Conservation (phyloP, 495 filamentous ascomycete genomes). For the Penicillium alfredii region DNA sequence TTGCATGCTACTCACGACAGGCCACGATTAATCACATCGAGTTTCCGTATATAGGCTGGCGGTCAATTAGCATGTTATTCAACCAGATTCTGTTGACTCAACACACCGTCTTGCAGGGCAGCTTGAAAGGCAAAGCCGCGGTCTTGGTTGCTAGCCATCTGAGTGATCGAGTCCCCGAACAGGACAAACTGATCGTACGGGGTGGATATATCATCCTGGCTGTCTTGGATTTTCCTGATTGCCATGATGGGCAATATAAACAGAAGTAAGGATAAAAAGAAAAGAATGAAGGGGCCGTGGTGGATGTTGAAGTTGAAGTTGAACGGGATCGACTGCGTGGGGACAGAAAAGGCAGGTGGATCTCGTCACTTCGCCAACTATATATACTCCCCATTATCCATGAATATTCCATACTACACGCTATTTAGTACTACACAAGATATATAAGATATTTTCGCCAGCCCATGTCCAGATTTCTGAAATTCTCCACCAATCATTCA, state of each 20-base stretch:
- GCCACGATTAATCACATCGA: slow-evolving; percentile 66
- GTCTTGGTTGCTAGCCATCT: slow-evolving; percentile 51
- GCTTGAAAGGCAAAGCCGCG: slow-evolving; percentile 66
- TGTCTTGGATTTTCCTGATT: neutral
- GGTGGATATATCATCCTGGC: slow-evolving; percentile 18
- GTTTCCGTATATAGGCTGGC: slow-evolving; percentile 53
- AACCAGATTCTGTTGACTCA: neutral
- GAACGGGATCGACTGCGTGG: too few species aligned
- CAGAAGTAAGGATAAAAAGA: neutral
- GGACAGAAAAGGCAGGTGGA: too few species aligned
- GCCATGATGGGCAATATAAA: slow-evolving; percentile 2
- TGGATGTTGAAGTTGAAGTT: too few species aligned
- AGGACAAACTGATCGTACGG: slow-evolving; percentile 68
- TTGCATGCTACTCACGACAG: slow-evolving; percentile 42
- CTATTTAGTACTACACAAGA: too few species aligned
- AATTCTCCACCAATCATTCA: too few species aligned
- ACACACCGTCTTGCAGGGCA: slow-evolving; percentile 63
- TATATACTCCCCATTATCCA: too few species aligned
- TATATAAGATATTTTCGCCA: too few species aligned
- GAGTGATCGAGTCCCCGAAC: slow-evolving; percentile 77
- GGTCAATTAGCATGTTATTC: slow-evolving; percentile 1
- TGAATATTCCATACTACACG: too few species aligned
- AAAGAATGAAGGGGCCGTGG: neutral
- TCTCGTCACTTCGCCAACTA: too few species aligned
- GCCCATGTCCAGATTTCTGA: too few species aligned